Evolutionary conservation across 2,329 filamentous ascomycete genomes (phyloP).

Genomic region (Lizonia empirigonia): DNA sequence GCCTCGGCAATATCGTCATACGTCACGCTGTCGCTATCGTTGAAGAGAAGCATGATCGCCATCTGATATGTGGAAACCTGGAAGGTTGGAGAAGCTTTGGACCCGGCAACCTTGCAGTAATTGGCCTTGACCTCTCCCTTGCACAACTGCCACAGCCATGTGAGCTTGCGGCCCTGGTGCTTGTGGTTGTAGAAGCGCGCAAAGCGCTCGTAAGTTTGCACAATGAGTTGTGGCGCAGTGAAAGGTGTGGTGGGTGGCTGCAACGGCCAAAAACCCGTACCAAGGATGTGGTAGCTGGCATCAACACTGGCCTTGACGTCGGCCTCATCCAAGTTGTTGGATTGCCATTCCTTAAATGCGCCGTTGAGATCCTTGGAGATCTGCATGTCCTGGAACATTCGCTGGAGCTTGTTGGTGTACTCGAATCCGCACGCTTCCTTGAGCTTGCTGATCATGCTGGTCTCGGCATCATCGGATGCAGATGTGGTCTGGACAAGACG

Average conservation of each 20-base stretch:
- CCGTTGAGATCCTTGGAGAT: slow-evolving; percentile 96
- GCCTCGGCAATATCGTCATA: slow-evolving; percentile 87
- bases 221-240: slow-evolving; percentile 81
- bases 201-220: slow-evolving; percentile 88
- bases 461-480: slow-evolving; percentile 95
- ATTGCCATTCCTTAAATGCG: slow-evolving; percentile 80
- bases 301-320: slow-evolving; percentile 75
- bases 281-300: slow-evolving; percentile 88
- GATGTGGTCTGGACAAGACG: slow-evolving; percentile 94
- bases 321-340: slow-evolving; percentile 66
- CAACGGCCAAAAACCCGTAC: slow-evolving; percentile 97
- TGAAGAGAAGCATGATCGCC: slow-evolving; percentile 93
- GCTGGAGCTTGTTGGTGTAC: slow-evolving; percentile 98
- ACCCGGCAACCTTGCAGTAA: slow-evolving; percentile 71
- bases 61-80: slow-evolving; percentile 98
- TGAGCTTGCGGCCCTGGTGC: slow-evolving; percentile 93
- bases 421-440: slow-evolving; percentile 99
- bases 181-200: slow-evolving; percentile 92
- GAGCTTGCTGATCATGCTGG: slow-evolving; percentile 98
- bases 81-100: slow-evolving; percentile 91
- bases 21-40: slow-evolving; percentile 81
- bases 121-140: slow-evolving; percentile 96
- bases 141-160: slow-evolving; percentile 97
- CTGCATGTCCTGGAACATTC: slow-evolving; percentile 99
- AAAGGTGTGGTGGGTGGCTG: slow-evolving; percentile 87